phyloP scores from a whole-genome alignment of 2,329 filamentous ascomycete genomes.

The Neurospora sp. region DNA sequence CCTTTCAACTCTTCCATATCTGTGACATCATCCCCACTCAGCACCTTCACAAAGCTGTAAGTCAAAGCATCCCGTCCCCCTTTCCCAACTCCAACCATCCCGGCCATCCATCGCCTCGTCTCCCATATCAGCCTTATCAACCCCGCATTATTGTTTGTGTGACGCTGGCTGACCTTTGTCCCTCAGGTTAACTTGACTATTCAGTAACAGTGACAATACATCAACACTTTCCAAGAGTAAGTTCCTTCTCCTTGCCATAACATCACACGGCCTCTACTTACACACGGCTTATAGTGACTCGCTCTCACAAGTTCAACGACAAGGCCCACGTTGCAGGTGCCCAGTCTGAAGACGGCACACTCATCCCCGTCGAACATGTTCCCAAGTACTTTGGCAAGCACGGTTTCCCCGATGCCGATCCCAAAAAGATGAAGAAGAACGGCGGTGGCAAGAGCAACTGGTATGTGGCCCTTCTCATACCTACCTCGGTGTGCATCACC shows the following conservation, averaged over 20 bases:
- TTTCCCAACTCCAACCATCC: not conserved
- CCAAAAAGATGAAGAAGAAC: conserved; percentile 95
- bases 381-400: conserved; percentile 91
- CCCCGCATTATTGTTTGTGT: conserved; percentile 10
- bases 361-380: conserved; percentile 59
- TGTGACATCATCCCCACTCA: conserved; percentile 5
- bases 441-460: conserved; percentile 89
- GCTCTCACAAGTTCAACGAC: conserved; percentile 91
- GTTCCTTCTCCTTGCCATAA: conserved; percentile 3
- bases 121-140: conserved; percentile 2
- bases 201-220: not conserved
- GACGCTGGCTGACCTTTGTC: conserved; percentile 5
- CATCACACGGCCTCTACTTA: conserved; percentile 5
- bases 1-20: not conserved
- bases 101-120: not conserved
- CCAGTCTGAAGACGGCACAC: conserved; percentile 60
- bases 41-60: not conserved
- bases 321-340: conserved; percentile 67
- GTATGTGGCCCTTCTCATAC: conserved; percentile 41
- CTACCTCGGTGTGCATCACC: not conserved
- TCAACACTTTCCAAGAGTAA: conserved; percentile 16
- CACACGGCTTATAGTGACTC: conserved; percentile 64
- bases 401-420: conserved; percentile 71
- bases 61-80: not conserved
- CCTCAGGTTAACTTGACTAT: not conserved